Evolutionary conservation across 441 rosid species (phyloP).

Genomic region (Dalechampia spathulata): DNA sequence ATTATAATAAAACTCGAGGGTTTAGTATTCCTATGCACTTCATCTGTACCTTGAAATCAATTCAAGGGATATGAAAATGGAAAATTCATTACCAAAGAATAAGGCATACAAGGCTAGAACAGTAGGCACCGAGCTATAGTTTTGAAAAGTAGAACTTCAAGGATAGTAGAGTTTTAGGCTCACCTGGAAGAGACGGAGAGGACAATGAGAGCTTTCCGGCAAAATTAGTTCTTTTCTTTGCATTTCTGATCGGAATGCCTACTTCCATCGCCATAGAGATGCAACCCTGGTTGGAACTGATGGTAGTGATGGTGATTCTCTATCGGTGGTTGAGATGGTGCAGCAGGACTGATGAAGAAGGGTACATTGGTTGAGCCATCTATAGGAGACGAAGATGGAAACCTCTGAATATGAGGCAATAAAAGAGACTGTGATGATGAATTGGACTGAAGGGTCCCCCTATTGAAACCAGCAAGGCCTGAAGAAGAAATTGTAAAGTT

Average conservation of each 20-base stretch:
- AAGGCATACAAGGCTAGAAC: constrained; percentile 5
- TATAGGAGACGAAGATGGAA: constrained; percentile 45
- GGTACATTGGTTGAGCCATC: constrained; percentile 66
- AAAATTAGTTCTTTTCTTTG: constrained; percentile 61
- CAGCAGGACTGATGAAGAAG: constrained; percentile 50
- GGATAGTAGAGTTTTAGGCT: too few species aligned
- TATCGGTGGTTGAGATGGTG: constrained; percentile 31
- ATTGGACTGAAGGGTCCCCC: constrained; percentile 99
- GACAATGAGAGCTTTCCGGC: too few species aligned
- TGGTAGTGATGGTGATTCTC: constrained; percentile 58
- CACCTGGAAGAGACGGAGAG: too few species aligned
- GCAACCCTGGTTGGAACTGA: constrained; percentile 62
- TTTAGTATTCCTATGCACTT: constrained; percentile 21
- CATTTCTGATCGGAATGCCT: constrained; percentile 69
- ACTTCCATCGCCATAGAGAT: constrained; percentile 70
- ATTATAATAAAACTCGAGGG: constrained; percentile 8
- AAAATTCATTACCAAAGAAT: background rate
- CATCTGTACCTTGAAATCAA: constrained; percentile 19
- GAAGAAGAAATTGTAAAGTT: constrained; percentile 81
- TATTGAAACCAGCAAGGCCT: constrained; percentile 86
- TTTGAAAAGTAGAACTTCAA: too few species aligned
- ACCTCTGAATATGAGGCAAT: constrained; percentile 66
- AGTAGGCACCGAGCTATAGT: too few species aligned
- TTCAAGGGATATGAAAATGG: background rate
- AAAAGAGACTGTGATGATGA: constrained; percentile 59